phyloP scores from a whole-genome alignment of 2,329 filamentous ascomycete species.

The Trichoderma guizhouense region DNA sequence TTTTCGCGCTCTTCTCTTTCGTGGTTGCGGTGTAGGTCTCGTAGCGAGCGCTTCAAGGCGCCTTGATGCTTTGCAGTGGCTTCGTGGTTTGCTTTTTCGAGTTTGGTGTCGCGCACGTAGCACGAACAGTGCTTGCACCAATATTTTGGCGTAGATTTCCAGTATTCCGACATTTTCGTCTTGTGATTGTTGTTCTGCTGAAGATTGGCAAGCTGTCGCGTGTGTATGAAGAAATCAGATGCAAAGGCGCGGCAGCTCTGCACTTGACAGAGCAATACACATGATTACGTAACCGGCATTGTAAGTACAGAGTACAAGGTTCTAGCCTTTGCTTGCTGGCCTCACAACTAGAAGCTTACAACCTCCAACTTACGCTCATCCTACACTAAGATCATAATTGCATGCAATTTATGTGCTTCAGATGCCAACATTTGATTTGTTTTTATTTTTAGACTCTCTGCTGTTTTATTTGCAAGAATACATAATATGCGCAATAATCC shows the following conservation, averaged over 20 bases:
- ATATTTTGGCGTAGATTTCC: conserved; percentile 96
- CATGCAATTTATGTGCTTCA: background rate
- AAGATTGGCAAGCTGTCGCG: background rate
- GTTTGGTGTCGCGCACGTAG: conserved; percentile 85
- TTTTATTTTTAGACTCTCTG: background rate
- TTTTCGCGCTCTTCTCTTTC: conserved; percentile 78
- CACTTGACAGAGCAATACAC: background rate
- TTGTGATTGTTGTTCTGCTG: background rate
- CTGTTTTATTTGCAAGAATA: background rate
- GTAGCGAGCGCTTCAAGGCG: conserved; percentile 82
- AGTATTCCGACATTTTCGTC: conserved; percentile 82
- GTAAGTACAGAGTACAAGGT: background rate
- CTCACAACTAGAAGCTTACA: background rate
- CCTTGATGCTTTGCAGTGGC: conserved; percentile 80
- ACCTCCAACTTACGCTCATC: background rate
- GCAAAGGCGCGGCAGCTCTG: background rate
- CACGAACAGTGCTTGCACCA: conserved; percentile 97
- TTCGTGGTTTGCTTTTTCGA: conserved; percentile 88
- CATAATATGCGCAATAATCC: background rate
- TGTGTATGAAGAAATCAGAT: background rate
- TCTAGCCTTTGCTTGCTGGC: background rate
- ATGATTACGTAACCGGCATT: background rate
- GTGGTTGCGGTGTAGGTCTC: conserved; percentile 81
- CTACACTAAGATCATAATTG: background rate
- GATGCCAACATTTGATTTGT: background rate